Evolutionary conservation across 164 flowering plant genomes (phyloP).

Genomic region (Aristolochia californica): DNA sequence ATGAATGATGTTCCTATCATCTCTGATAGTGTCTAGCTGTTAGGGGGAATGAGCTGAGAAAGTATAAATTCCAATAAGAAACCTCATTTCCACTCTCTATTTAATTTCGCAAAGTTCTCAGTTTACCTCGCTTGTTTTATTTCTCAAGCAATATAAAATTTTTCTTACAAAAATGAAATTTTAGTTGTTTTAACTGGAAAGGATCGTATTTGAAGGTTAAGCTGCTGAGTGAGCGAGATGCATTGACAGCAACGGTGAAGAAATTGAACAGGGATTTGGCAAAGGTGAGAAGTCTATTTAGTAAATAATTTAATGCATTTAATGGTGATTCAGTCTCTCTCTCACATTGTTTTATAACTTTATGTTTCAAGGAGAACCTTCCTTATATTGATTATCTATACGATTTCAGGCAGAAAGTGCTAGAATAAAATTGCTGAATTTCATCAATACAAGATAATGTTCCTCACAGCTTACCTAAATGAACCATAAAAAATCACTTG

Average conservation of each 20-base stretch:
- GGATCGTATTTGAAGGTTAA: conserved; percentile 33
- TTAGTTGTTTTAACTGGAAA: conserved; percentile 4
- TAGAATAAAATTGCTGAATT: background rate
- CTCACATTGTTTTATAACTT: background rate
- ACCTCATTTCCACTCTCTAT: background rate
- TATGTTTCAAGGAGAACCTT: background rate
- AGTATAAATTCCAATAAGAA: background rate
- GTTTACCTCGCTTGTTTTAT: background rate
- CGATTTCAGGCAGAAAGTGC: background rate
- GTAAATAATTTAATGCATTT: too few species aligned
- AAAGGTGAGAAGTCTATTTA: conserved; percentile 29
- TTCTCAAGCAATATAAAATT: background rate
- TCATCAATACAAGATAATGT: background rate
- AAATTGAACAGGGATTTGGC: conserved; percentile 70
- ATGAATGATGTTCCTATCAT: background rate
- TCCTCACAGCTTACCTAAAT: too few species aligned
- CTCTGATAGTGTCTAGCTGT: background rate
- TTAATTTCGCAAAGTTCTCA: background rate
- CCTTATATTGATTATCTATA: background rate
- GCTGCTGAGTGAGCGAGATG: conserved; percentile 60
- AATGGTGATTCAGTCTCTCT: background rate
- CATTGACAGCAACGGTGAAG: conserved; percentile 44
- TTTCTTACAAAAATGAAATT: background rate
- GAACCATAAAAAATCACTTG: too few species aligned
- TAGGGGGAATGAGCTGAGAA: background rate